These are phyloP conservation scores for Fraxinus quadrangulata DNA, from an alignment of 257 asterid genomes.

Conservation along the genomic window DNA sequence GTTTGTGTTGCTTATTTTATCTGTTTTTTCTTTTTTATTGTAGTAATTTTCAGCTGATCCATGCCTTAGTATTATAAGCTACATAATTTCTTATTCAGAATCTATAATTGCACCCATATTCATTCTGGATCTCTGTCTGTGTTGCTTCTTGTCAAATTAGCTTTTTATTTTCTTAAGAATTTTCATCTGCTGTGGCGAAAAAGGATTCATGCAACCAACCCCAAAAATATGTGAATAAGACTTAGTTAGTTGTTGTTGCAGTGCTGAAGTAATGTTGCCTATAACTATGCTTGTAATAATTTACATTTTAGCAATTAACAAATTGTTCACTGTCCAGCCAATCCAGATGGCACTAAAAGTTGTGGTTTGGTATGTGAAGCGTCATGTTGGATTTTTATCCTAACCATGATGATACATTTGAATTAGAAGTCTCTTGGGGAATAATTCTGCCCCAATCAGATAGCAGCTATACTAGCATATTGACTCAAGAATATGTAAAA, in stretches of 20 bases:
- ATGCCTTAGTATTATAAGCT: conserved; percentile 5
- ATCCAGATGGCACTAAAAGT: not conserved
- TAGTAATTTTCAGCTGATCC: conserved; percentile 14
- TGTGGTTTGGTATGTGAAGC: not conserved
- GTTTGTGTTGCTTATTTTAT: conserved; percentile 7
- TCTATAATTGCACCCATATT: not conserved
- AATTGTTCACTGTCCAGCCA: not conserved
- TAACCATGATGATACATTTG: conserved; percentile 1
- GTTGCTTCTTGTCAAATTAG: not conserved
- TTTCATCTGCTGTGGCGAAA: not conserved
- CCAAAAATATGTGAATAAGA: not conserved
- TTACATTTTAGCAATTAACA: not conserved
- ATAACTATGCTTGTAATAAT: not conserved
- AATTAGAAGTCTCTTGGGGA: not conserved
- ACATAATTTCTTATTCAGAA: not conserved
- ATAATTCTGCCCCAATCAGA: not conserved
- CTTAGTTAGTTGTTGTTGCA: not conserved
- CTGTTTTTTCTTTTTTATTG: not conserved
- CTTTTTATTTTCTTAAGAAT: not conserved
- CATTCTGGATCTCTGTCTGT: not conserved
- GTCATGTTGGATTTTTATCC: not conserved
- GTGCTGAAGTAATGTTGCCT: not conserved
- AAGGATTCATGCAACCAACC: not conserved
- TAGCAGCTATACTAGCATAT: not conserved
- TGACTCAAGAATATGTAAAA: not conserved